Evolutionary conservation across 768 basidiomycete genomes (phyloP), one percentile per base, ranked within the genome.

Genomic region (Auriscalpium microsporum): DNA sequence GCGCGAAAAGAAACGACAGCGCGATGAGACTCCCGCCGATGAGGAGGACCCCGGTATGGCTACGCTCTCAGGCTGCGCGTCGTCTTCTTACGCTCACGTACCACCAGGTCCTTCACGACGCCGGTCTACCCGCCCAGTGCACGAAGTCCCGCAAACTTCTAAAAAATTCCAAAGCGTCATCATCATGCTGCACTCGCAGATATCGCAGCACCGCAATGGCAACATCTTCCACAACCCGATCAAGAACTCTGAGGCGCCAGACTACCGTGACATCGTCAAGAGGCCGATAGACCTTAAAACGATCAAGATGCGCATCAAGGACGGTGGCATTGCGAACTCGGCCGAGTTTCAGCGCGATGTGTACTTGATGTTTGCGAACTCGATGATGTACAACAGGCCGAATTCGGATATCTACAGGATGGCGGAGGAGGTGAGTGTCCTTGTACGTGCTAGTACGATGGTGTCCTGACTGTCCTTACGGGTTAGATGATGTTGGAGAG

Each of bases 261-360:
- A 92, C 65, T 97, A 97, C 66, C 83, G 84, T 56, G 88, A 93
- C 50, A 89, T 95, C 56, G 90, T 97, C 56, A 91, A 89, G 64
- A 80, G 87, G n/a, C 92, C 95, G 2, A 94, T 94, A 82, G 94
- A 97, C 68, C 78, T 98, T 54, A 95, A 94, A 70, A 94, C 89
- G 0, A 89, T 98, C 67, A 91, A 92, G 68, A 74, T 74, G n/a
- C 81, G 79, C 59, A 83, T 95, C 55, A 89, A 87, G 63, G 91
- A 94, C 62, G 92, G 92, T 0, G 58, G 79, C 2, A 92, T 96
- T 48, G 73, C 79, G 4, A 91, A 81, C 61, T 88, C 90, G 1
- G 76, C 86, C 35, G 93, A 97, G 66, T 96, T 87, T 64, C 88
- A 94, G 66, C 77, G 92, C 59, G 95, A 96, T 63, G 80, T 94